phyloP scores from a whole-genome alignment of 2,329 filamentous ascomycete species.

The Hypoxylon sp. region DNA sequence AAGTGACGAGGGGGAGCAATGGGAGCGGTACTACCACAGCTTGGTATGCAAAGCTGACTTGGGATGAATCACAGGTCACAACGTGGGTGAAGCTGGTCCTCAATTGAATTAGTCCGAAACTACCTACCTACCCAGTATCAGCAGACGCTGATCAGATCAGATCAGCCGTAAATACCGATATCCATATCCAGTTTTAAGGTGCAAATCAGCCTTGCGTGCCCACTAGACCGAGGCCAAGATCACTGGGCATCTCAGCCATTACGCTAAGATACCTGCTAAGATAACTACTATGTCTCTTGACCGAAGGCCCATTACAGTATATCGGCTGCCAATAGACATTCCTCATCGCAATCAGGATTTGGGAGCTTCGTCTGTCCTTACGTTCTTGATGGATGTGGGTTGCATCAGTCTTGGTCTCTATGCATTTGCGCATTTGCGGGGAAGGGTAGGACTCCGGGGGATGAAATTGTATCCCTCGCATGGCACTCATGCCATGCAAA shows the following conservation, averaged over 20 bases:
- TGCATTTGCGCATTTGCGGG: slow-evolving; percentile 18
- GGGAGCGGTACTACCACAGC: slow-evolving; percentile 3
- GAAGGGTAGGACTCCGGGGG: slow-evolving; percentile 24
- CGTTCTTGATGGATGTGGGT: background rate
- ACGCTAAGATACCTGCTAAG: background rate
- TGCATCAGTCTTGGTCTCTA: slow-evolving; percentile 9
- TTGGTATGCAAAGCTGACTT: slow-evolving; percentile 1
- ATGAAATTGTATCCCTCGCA: background rate
- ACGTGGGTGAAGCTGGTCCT: background rate
- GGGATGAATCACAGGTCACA: slow-evolving; percentile 6
- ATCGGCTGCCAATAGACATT: background rate
- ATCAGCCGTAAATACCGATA: slow-evolving; percentile 33
- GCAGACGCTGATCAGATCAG: slow-evolving; percentile 3
- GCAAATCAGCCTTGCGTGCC: slow-evolving; percentile 33
- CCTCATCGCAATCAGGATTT: slow-evolving; percentile 11
- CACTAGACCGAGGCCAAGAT: background rate
- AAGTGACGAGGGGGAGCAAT: background rate
- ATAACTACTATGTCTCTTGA: slow-evolving; percentile 7
- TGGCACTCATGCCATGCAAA: slow-evolving; percentile 1
- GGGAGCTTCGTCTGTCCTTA: slow-evolving; percentile 2
- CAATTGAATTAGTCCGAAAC: slow-evolving; percentile 15
- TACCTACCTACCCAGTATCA: slow-evolving; percentile 15
- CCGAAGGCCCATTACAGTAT: slow-evolving; percentile 23
- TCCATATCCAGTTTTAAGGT: slow-evolving; percentile 10
- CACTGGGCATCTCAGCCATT: slow-evolving; percentile 9